phyloP scores from a whole-genome alignment of 805 yeast species.

The Monosporozyma unispora region DNA sequence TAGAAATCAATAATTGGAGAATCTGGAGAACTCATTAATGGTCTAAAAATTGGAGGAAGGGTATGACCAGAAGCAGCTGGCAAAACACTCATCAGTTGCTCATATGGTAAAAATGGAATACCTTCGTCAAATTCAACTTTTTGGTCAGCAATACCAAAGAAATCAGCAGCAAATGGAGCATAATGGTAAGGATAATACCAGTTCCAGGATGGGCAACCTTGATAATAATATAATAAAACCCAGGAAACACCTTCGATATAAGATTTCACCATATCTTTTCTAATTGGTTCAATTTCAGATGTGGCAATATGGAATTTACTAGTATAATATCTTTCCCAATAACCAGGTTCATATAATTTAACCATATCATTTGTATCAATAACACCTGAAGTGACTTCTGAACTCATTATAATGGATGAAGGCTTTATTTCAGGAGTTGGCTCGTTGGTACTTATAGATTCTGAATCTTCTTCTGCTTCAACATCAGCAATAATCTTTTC shows the following conservation, averaged over 20 bases:
- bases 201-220: constrained; percentile 97
- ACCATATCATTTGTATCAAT: constrained; percentile 45
- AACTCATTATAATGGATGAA: constrained; percentile 20
- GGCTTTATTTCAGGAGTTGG: constrained; percentile 2
- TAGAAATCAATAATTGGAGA: constrained; percentile 87
- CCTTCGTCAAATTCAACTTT: constrained; percentile 57
- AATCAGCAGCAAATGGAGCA: constrained; percentile 95
- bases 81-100: constrained; percentile 87
- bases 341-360: constrained; percentile 80
- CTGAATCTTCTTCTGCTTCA: constrained; percentile 15
- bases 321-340: constrained; percentile 68
- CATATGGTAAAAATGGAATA: constrained; percentile 80
- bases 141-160: constrained; percentile 42
- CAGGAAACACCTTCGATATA: constrained; percentile 96
- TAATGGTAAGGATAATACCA: constrained; percentile 97
- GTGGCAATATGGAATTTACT: constrained; percentile 56
- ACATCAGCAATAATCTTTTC: constrained; percentile 21
- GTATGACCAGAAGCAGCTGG: constrained; percentile 91
- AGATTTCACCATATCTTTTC: constrained; percentile 52
- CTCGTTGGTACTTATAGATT: constrained; percentile 1
- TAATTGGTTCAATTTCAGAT: constrained; percentile 44
- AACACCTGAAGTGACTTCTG: constrained; percentile 26
- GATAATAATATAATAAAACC: constrained; percentile 88
- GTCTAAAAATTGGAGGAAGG: constrained; percentile 71
- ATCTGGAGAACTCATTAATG: constrained; percentile 67